A percentile compares a stretch with the other conserved stretches of the same genome.
phyloP scores from a whole-genome alignment of 2,329 filamentous ascomycete species.

The Sarocladium strictum region DNA sequence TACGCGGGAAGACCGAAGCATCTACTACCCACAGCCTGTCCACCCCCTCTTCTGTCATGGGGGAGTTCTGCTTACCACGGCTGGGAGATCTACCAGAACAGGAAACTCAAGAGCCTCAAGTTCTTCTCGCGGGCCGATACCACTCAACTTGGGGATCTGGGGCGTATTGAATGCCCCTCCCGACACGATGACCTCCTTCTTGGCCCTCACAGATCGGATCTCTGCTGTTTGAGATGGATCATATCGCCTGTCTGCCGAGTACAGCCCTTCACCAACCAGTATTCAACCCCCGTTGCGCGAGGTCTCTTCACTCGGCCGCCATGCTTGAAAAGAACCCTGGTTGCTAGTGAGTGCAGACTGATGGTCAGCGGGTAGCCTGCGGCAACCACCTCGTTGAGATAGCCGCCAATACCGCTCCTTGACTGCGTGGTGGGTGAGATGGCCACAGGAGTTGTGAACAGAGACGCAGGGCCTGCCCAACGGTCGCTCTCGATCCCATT shows the following conservation, averaged over 20 bases:
- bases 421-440: background rate
- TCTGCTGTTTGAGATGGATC: constrained; percentile 7
- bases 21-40: constrained; percentile 39
- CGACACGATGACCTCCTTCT: constrained; percentile 28
- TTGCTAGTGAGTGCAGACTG: constrained; percentile 22
- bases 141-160: constrained; percentile 28
- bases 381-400: background rate
- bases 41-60: too few relatives aligned
- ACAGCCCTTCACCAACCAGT: constrained; percentile 33
- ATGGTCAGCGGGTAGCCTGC: constrained; percentile 11
- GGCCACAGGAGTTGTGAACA: background rate
- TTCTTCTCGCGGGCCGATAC: constrained; percentile 26
- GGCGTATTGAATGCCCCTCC: constrained; percentile 30
- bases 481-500: background rate
- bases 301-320: constrained; percentile 11
- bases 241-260: constrained; percentile 24
- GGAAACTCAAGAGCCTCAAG: constrained; percentile 34
- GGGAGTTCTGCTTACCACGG: constrained; percentile 39
- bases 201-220: constrained; percentile 14
- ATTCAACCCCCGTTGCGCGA: constrained; percentile 23
- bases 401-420: background rate
- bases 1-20: constrained; percentile 35
- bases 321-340: constrained; percentile 25
- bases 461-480: background rate
- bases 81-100: constrained; percentile 45